Base-by-base conservation (phyloP, 345 rosid genomes). In the Psidium guajava region DNA sequence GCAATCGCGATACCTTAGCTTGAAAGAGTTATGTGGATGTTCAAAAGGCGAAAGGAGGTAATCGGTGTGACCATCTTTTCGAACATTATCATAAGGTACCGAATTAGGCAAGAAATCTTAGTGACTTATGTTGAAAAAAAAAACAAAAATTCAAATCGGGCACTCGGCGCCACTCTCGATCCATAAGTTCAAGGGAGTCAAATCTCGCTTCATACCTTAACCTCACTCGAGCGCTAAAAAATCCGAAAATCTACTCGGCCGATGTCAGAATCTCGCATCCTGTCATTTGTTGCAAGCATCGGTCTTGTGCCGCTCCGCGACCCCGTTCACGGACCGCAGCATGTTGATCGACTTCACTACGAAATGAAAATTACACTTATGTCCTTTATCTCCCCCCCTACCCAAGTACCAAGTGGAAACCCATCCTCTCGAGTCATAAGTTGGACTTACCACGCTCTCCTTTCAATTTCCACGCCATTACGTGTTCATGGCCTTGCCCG, bases 1-100 rank as follows among this genome's bases (percentile, higher is more conserved):
- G 36, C 36, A 36, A 36, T 36, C 36, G 36, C 36, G 3, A 36
- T 36, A 36, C 36, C 36, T 36, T 36, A 36, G 36, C 36, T 36
- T 36, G 3, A 36, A 36, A 36, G 36, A 5, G 16, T 8, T 5
- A 27, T 2, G 3, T 0, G n/a, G 6, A 36, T 0, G 3, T 10
- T 25, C 8, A 4, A 14, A n/a, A 59, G 3, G 18, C 9, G 7
- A n/a, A n/a, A n/a, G 13, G 36, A 59, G 20, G 32, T 59, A 16
- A n/a, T 15, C 1, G 0, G 32, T 5, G 8, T 13, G 6, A 40
- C 42, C 5, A 40, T 40, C 42, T 40, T 40, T 40, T 5, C 3
- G 4, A 40, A 40, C 42, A 40, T 40, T 40, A 40, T 40, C 42
- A 5, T 40, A 40, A 40, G 42, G 42, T 3, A 5, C 5, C 42